Evolutionary conservation across 2,329 filamentous ascomycete species (phyloP).

Genomic region (Aspergillus niger): DNA sequence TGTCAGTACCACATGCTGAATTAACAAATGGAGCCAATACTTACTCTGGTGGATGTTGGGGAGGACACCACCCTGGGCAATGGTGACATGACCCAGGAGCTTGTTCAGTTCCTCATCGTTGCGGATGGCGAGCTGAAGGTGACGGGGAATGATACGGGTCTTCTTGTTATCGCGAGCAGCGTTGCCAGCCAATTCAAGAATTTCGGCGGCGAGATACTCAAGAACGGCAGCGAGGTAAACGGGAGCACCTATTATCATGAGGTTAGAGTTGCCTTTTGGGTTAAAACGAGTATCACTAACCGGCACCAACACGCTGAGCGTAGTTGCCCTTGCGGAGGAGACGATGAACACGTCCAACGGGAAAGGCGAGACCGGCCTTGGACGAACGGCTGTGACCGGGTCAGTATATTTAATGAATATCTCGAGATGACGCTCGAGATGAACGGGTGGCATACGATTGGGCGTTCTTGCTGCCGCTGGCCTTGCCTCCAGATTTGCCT

Average conservation of each 20-base stretch:
- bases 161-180: slow-evolving; percentile 99
- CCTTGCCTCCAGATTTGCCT: slow-evolving; percentile 99
- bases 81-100: slow-evolving; percentile 92
- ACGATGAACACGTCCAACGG: slow-evolving; percentile 98
- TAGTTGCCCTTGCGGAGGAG: slow-evolving; percentile 99
- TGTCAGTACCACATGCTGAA: slow-evolving; percentile 91
- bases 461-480: slow-evolving; percentile 97
- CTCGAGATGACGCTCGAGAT: slow-evolving; percentile 14
- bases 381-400: slow-evolving; percentile 75
- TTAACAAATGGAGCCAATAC: slow-evolving; percentile 67
- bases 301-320: slow-evolving; percentile 98
- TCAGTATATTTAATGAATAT: slow-evolving; percentile 2
- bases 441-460: slow-evolving; percentile 79
- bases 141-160: slow-evolving; percentile 99
- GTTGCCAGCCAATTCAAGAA: slow-evolving; percentile 97
- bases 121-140: slow-evolving; percentile 97
- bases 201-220: slow-evolving; percentile 97
- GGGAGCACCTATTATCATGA: slow-evolving; percentile 63
- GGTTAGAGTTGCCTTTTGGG: neutral
- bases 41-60: slow-evolving; percentile 84
- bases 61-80: slow-evolving; percentile 96
- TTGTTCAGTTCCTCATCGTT: slow-evolving; percentile 99
- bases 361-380: slow-evolving; percentile 98
- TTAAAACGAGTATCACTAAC: slow-evolving; percentile 46
- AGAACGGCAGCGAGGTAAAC: slow-evolving; percentile 97